Base-by-base conservation (phyloP, 805 yeast species). In the Brettanomyces bruxellensis region DNA sequence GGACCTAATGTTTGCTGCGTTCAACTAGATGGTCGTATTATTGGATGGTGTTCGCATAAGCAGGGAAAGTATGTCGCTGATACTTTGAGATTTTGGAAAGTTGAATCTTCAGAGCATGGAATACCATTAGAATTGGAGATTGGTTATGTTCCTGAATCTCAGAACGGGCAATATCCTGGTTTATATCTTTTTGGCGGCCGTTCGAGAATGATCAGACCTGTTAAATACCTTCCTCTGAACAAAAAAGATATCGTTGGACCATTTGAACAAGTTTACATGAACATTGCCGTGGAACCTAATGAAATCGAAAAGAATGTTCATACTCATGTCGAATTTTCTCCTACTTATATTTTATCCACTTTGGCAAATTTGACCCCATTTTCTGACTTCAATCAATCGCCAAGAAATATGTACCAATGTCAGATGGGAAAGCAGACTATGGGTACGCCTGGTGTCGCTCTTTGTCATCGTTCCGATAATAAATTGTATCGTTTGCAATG, bases 391-490 rank as follows among this genome's bases (percentile, higher is more conserved):
- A 93, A 93, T 68, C 99, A 93, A 73, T 90, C 97, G 25, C 99
- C 99, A 60, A 86, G 99, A 80, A 93, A 93, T 66, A 93, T 93
- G 98, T 93, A 93, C 67, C 99, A 93, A 72, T 93, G 99, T 71
- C 99, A 93, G 76, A 93, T 93, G 99, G 98, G 97, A 79, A 93
- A 93, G 71, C 99, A 93, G 73, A 91, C 99, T 22, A 93, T 93
- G 99, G 99, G 99, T 68, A 93, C 99, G 4, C 99, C 99, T 7
- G 98, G 98, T 70, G 96, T 93, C 52, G 98, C 95, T 0, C 72
- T 91, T 46, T 78, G 72, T 40, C 95, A 89, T 66, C 79, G 99
- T 67, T 85, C 96, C 1, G 99, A 93, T 66, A 93, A 93, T 71
- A 93, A 91, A 65, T 70, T 93, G 49, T 93, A 93, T 69, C 81